Base-by-base conservation (phyloP, 352 stramenopile species). In the Pythium graminicola region DNA sequence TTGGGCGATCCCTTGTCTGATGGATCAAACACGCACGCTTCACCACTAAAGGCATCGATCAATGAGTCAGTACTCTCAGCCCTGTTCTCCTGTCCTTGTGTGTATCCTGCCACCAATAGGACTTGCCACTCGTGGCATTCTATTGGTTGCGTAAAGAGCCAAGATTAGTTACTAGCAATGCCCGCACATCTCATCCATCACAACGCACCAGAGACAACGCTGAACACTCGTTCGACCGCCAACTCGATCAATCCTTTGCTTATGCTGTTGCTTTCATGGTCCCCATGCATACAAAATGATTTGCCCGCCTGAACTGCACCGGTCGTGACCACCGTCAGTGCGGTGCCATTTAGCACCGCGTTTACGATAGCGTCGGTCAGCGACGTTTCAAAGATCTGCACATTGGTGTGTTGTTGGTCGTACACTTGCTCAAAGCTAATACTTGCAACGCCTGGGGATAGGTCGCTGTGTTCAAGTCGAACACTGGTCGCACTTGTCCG, bases 361-460 rank as follows among this genome's bases (percentile, higher is more conserved):
- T 31, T 32, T 24, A 56, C 56, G 2, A 86, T 50, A 7, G 52
- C 54, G 3, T 43, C 40, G 8, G 54, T 49, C 23, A 89, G 45
- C 40, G 68, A 72, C 35, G 72, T 58, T 28, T 70, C 24, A 39
- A 87, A 88, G 20, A 92, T 45, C 31, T 64, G 50, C 0, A 49
- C 47, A 38, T 57, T 81, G 38, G 46, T 48, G 57, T 81, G 61
- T 16, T 62, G 23, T 4, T 62, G 28, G 61, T 88, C 78, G 23
- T 73, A 88, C 22, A 89, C 78, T 20, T 73, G 70, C 48, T 92
- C 74, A 47, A 89, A 92, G 24, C 66, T 77, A 64, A 92, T 86
- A 45, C 69, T 88, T 26, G 81, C 75, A 29, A 89, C 76, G 14
- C 78, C 76, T 0, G 78, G 76, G 28, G 76, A 88, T 72, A 89